Conservation (phyloP, 106 monocot species). For the Gastrodia elata region DNA sequence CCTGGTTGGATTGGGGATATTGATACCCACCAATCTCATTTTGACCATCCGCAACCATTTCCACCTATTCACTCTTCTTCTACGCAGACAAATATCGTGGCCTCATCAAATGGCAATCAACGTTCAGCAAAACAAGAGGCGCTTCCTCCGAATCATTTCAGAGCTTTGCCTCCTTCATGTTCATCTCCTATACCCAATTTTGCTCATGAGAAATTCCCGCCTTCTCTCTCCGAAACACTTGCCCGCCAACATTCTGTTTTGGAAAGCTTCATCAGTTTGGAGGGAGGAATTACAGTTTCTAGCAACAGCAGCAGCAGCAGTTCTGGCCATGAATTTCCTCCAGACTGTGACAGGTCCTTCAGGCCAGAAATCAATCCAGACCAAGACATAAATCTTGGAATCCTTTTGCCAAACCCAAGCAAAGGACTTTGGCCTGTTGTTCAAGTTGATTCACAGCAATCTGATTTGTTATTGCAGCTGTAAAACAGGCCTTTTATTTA, state of each 20-base stretch:
- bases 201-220: background rate
- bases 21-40: conserved; percentile 30
- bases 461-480: conserved; percentile 76
- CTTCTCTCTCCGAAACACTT: background rate
- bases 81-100: conserved; percentile 2
- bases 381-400: background rate
- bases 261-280: background rate
- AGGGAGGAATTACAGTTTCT: background rate
- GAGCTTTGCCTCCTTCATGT: conserved; percentile 6
- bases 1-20: conserved; percentile 74
- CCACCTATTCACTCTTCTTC: conserved; percentile 1
- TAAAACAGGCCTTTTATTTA: conserved; percentile 10
- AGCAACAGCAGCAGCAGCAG: background rate
- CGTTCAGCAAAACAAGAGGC: background rate
- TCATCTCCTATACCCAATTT: background rate
- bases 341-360: background rate
- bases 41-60: conserved; percentile 10
- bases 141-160: background rate
- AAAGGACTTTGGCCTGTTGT: conserved; percentile 16
- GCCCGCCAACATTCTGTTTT: background rate
- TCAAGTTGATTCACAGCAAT: conserved; percentile 32
- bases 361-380: background rate
- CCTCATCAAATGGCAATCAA: background rate
- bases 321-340: background rate
- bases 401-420: background rate